Base-by-base conservation (phyloP, 2,329 filamentous ascomycete genomes). In the Dothideomycetes sp. region DNA sequence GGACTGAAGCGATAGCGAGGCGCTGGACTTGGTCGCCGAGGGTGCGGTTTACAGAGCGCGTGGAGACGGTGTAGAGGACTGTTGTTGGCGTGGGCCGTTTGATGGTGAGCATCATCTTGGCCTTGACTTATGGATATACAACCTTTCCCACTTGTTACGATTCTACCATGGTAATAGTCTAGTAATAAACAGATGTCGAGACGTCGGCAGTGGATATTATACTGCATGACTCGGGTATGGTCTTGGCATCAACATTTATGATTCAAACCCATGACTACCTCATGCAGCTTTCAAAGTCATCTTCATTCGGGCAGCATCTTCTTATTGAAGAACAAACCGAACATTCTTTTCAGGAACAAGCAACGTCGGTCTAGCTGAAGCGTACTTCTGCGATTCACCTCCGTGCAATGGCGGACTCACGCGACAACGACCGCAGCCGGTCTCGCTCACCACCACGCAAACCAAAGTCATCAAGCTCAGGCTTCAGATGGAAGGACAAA, bases 31-130 rank as follows among this genome's bases (percentile, higher is more conserved):
- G 65, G 10, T 70, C 63, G 11, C 67, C 53, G 22, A 71, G 52
- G 12, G 65, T 71, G 8, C 58, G 58, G 27, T 61, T 62, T 10
- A 60, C 54, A 10, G 83, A 77, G 33, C 78, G 76, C 42, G 88
- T 95, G 27, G 88, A 91, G 41, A 95, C 84, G 19, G 83, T 93
- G 70, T 89, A 96, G 49, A 84, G 82, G 57, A 84, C 79, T n/a
- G 91, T 94, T 3, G 87, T 93, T 34, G 85, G 81, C 17, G 91
- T 69, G 10, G 67, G 67, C 5, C 55, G 47, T 19, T 49, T 55
- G 17, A 53, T 52, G 9, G 52, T 50, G 35, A 61, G 50, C 52
- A 57, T 59, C 36, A 83, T 22, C n/a, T n/a, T n/a, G n/a, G n/a
- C n/a, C n/a, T n/a, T n/a, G n/a, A n/a, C n/a, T n/a, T n/a, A n/a